phyloP scores from a whole-genome alignment of 2,329 filamentous ascomycete genomes.

The Fusarium sp. region DNA sequence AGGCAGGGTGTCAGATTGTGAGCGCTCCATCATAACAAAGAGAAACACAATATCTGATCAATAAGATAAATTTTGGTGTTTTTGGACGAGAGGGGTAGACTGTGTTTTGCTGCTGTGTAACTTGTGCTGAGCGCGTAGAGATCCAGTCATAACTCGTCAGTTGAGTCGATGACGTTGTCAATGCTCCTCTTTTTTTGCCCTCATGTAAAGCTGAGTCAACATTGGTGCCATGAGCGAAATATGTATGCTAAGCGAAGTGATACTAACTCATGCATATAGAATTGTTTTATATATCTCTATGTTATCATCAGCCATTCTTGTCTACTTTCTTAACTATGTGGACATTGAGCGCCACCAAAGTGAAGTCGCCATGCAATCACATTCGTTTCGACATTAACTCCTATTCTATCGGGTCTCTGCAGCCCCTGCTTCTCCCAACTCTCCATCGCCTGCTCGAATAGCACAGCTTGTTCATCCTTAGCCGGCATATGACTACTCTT shows the following conservation, averaged over 20 bases:
- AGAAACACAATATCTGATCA: no score
- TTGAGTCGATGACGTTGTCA: constrained; percentile 26
- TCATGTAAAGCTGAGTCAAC: constrained; percentile 3
- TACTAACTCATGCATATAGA: rapidly evolving
- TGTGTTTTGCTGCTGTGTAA: not conserved
- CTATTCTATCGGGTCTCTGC: not conserved
- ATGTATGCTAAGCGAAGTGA: rapidly evolving
- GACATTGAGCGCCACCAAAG: no score
- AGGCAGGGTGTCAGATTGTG: constrained; percentile 30
- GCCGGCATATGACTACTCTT: not conserved
- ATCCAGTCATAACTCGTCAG: constrained; percentile 17
- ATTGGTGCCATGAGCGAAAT: constrained; percentile 11
- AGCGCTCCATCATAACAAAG: constrained; percentile 7
- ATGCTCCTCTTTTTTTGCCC: constrained; percentile 1
- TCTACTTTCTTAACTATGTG: rapidly evolving
- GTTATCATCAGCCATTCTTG: rapidly evolving
- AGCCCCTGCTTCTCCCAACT: not conserved
- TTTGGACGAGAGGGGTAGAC: constrained; percentile 13
- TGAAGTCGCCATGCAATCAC: not conserved
- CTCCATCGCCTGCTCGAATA: not conserved
- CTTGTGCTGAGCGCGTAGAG: not conserved
- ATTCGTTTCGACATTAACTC: not conserved
- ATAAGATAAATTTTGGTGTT: not conserved
- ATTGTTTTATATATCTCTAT: no score
- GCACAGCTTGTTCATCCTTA: not conserved